Evolutionary conservation across 305 asterid genomes (phyloP).

Genomic region (Caryopteris hybrid): DNA sequence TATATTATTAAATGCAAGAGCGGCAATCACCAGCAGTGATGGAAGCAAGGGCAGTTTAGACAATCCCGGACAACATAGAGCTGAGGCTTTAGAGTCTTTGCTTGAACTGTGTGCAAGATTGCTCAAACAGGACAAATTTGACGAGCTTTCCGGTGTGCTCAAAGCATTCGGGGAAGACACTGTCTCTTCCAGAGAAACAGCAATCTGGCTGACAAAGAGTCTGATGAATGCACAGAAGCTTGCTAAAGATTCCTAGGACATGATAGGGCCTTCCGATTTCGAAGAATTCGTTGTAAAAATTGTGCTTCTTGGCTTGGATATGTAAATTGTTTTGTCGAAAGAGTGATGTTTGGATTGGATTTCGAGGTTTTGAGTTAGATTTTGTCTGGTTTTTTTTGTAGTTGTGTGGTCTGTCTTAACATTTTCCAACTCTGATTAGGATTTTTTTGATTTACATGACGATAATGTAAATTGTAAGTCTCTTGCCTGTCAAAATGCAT

Average conservation of each 20-base stretch:
- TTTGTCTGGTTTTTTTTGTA: neutral
- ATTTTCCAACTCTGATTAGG: neutral
- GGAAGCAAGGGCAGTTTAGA: slow-evolving; percentile 36
- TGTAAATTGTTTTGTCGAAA: slow-evolving; percentile 18
- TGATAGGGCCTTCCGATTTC: neutral
- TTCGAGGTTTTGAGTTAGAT: slow-evolving; percentile 9
- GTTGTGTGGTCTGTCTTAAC: neutral
- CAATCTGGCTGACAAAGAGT: slow-evolving; percentile 87
- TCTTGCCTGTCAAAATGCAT: neutral
- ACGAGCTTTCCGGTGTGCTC: slow-evolving; percentile 84
- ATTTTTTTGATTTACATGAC: no score
- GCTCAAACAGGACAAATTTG: slow-evolving; percentile 83
- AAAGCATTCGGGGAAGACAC: slow-evolving; percentile 88
- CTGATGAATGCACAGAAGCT: slow-evolving; percentile 71
- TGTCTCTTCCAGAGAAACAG: slow-evolving; percentile 93
- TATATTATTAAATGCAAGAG: slow-evolving; percentile 18
- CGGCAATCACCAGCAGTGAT: slow-evolving; percentile 23
- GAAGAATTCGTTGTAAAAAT: slow-evolving; percentile 19
- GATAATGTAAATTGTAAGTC: neutral
- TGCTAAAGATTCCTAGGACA: slow-evolving; percentile 45
- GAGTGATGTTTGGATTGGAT: slow-evolving; percentile 14
- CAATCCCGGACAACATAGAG: slow-evolving; percentile 61
- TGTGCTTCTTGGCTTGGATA: slow-evolving; percentile 22
- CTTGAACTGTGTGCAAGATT: slow-evolving; percentile 90
- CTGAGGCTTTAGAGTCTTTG: slow-evolving; percentile 89